phyloP scores from a whole-genome alignment of 805 yeast species.

The Yarrowia sp. region DNA sequence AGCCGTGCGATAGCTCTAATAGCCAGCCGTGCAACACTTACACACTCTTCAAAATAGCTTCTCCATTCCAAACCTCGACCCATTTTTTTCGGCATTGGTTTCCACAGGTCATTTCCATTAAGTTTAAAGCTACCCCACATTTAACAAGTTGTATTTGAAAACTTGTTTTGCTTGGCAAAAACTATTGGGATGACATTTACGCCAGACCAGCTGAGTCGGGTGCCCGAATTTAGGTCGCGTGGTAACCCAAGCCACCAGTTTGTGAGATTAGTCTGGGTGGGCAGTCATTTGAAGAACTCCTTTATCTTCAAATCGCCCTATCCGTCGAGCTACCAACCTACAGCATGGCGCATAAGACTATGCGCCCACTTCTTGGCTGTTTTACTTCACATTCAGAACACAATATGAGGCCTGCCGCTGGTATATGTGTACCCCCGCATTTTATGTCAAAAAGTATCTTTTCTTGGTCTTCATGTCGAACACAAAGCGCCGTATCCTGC shows the following conservation, averaged over 20 bases:
- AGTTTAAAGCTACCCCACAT: slow-evolving; percentile 1
- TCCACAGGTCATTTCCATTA: background rate
- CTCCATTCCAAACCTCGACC: background rate
- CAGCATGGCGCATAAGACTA: background rate
- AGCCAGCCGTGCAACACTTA: background rate
- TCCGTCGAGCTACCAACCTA: background rate
- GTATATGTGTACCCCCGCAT: background rate
- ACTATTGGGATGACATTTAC: background rate
- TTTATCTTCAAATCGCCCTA: background rate
- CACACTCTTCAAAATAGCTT: background rate
- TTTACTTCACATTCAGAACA: background rate
- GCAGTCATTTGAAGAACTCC: background rate
- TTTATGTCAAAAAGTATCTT: background rate
- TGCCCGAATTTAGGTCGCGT: background rate
- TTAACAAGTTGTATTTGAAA: background rate
- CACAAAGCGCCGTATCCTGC: background rate
- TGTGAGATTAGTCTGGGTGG: background rate
- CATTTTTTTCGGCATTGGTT: background rate
- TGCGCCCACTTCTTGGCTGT: slow-evolving; percentile 20
- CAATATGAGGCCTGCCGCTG: background rate
- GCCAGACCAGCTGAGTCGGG: background rate
- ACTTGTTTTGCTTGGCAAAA: background rate
- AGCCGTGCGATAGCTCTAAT: background rate
- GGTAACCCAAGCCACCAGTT: background rate
- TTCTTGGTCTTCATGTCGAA: background rate